Evolutionary conservation across 257 asterid species (phyloP).

Genomic region (Solanum acaule): DNA sequence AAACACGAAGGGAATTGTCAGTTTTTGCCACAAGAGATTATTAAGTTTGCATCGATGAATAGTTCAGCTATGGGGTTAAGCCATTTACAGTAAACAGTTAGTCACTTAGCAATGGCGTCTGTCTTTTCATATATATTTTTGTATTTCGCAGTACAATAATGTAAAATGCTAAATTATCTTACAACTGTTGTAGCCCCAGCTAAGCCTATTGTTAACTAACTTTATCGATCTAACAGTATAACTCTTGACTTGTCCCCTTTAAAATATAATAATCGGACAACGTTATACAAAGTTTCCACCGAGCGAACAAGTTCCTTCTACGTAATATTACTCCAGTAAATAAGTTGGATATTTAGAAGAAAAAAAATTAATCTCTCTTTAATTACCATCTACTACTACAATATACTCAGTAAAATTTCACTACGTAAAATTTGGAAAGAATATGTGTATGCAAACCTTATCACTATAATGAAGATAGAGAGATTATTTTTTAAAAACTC

Average conservation of each 20-base stretch:
- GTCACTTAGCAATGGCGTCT: conserved; percentile 19
- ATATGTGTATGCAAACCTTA: not conserved
- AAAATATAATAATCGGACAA: too few species aligned
- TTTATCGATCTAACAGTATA: not conserved
- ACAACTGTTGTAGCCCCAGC: not conserved
- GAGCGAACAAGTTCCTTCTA: not conserved
- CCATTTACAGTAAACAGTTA: conserved; percentile 34
- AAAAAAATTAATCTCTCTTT: too few species aligned
- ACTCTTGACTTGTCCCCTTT: not conserved
- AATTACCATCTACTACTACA: too few species aligned
- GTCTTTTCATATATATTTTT: not conserved
- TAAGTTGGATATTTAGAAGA: not conserved
- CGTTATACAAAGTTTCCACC: too few species aligned
- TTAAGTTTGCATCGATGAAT: conserved; percentile 60
- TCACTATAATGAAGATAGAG: fast-evolving
- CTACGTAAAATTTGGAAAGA: fast-evolving
- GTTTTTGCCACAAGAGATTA: conserved; percentile 60
- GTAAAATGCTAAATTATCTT: not conserved
- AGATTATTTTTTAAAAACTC: too few species aligned
- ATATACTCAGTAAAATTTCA: not conserved
- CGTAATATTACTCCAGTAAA: too few species aligned
- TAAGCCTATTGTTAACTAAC: not conserved
- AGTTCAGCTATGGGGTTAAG: conserved; percentile 62
- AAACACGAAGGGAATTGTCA: conserved; percentile 46
- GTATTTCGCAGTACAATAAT: not conserved